These are phyloP conservation scores for Elongisporangium undulatum DNA, from an alignment of 352 stramenopile species.

Conservation along the genomic window DNA sequence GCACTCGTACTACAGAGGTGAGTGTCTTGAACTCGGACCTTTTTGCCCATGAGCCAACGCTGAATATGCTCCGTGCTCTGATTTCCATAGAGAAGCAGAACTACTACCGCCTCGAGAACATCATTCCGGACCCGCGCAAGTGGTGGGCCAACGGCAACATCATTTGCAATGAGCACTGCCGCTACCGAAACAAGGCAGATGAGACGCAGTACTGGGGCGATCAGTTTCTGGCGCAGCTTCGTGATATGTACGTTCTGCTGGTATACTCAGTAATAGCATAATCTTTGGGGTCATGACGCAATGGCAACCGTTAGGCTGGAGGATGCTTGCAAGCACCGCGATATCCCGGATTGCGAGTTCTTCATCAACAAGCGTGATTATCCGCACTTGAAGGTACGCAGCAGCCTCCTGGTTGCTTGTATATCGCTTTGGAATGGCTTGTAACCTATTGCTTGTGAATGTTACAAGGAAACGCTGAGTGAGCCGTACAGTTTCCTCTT, in stretches of 20 bases:
- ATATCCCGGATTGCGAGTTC: slow-evolving; percentile 98
- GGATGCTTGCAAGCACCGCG: slow-evolving; percentile 91
- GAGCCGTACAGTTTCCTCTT: slow-evolving; percentile 99
- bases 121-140: slow-evolving; percentile 79
- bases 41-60: slow-evolving; percentile 30
- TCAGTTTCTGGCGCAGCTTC: slow-evolving; percentile 94
- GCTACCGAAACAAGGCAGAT: slow-evolving; percentile 82
- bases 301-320: slow-evolving; percentile 60
- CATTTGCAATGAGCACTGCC: slow-evolving; percentile 96
- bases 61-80: slow-evolving; percentile 14
- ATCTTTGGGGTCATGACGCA: slow-evolving; percentile 1
- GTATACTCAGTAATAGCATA: background rate
- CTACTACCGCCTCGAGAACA: slow-evolving; percentile 77
- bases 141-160: slow-evolving; percentile 99
- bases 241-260: slow-evolving; percentile 85
- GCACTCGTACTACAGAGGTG: slow-evolving; percentile 90
- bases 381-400: slow-evolving; percentile 94
- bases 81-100: slow-evolving; percentile 55
- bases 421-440: background rate
- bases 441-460: slow-evolving; percentile 4
- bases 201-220: slow-evolving; percentile 97
- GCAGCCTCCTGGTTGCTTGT: background rate
- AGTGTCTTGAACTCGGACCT: slow-evolving; percentile 53
- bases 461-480: slow-evolving; percentile 88
- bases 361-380: slow-evolving; percentile 99